Evolutionary conservation across 164 flowering plant genomes (phyloP), one percentile per base, ranked within the genome.

Genomic region (Tinospora cordifolia): DNA sequence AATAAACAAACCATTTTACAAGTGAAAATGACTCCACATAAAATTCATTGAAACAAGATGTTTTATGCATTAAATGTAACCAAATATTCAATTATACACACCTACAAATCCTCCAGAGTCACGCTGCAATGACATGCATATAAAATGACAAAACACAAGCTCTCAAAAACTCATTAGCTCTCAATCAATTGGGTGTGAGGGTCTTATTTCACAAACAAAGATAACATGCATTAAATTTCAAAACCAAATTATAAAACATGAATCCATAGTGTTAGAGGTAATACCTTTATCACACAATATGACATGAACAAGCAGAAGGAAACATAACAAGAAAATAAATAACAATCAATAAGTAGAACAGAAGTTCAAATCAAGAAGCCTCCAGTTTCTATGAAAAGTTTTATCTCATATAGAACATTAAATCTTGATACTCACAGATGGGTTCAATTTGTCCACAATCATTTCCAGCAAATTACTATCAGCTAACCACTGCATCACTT

Each of bases 401-500:
- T n/a, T 54, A 54, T 54, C 22, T 30, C 36, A 38, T 38, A 39
- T n/a, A 64, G 38, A 49, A 46, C 41, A 65, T 39, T 54, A 30
- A 74, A 69, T 19, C 49, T 70, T 54, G 19, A 69, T 41, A 86
- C 99, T 89, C 81, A 94, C 99, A 63, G 89, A 82, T 75, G 95
- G 87, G 69, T 76, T 85, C 84, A 94, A 74, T 81, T 94, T 94
- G 74, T 94, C 99, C 69, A 89, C 97, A 67, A 94, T 90, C 97
- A 94, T 94, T 80, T 94, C 99, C 47, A 94, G 83, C 81, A 94
- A 79, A 79, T 85, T 83, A 83, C 93, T 90, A 68, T 89, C 90
- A 67, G 96, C 89, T 80, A 94, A 73, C 99, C 99, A 94, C 76
- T 89, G 93, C 90, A 89, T 89, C 75, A 92, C 95, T 81, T 94